Percentiles rank a stretch among this genome's conserved stretches.
phyloP scores from a whole-genome alignment of 1,139 yeast genomes.

The Candida labiduridarum region DNA sequence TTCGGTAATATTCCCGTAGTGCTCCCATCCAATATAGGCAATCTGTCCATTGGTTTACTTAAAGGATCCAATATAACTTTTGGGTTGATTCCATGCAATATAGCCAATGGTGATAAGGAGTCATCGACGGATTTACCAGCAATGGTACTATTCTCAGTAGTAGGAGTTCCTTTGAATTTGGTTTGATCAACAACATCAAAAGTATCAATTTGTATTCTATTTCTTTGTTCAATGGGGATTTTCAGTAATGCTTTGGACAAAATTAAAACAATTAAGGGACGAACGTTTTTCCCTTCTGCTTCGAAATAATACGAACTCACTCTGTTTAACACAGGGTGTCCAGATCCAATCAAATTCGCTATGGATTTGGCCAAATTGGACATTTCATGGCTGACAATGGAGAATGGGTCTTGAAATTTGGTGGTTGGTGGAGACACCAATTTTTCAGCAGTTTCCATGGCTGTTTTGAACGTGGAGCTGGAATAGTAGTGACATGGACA shows the following conservation, averaged over 20 bases:
- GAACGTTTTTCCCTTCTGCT: slow-evolving; percentile 92
- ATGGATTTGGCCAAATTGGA: slow-evolving; percentile 84
- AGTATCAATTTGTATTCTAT: slow-evolving; percentile 60
- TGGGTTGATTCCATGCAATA: slow-evolving; percentile 90
- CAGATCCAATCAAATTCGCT: slow-evolving; percentile 84
- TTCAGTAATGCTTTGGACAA: slow-evolving; percentile 79
- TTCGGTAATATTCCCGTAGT: slow-evolving; percentile 76
- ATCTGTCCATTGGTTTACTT: slow-evolving; percentile 74
- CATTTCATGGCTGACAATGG: slow-evolving; percentile 95
- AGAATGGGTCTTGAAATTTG: slow-evolving; percentile 72
- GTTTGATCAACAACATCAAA: slow-evolving; percentile 68
- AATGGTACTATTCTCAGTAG: slow-evolving; percentile 34
- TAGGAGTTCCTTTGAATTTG: slow-evolving; percentile 56
- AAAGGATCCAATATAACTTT: slow-evolving; percentile 76
- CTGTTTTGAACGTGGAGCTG: slow-evolving; percentile 45
- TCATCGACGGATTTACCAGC: slow-evolving; percentile 60
- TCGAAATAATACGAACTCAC: slow-evolving; percentile 93
- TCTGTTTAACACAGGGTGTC: slow-evolving; percentile 88
- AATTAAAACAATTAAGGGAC: slow-evolving; percentile 86
- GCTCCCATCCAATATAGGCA: slow-evolving; percentile 63
- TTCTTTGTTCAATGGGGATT: slow-evolving; percentile 72
- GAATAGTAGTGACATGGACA: not conserved
- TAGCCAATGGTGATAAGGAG: slow-evolving; percentile 75
- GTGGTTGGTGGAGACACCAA: slow-evolving; percentile 71
- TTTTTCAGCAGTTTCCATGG: slow-evolving; percentile 76